These are phyloP conservation scores for Aspergillus candidus DNA, from an alignment of 2,329 filamentous ascomycete genomes.

Conservation along the genomic window DNA sequence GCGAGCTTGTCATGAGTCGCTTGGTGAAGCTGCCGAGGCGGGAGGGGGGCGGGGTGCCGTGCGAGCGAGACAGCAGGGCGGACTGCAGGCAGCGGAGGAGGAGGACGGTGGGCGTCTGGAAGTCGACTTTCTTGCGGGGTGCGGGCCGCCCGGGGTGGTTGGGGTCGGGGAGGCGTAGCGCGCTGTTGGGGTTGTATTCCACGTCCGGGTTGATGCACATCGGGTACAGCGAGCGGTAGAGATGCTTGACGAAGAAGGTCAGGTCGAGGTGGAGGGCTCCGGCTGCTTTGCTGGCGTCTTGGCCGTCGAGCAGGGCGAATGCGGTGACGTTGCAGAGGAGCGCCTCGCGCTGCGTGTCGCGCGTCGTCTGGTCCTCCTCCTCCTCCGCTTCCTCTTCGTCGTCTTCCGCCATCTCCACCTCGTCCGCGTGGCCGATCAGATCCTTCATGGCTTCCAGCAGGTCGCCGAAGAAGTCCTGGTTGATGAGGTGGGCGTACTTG, in stretches of 20 bases:
- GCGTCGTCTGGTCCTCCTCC: constrained; percentile 37
- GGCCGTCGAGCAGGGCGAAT: constrained; percentile 89
- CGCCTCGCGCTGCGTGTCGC: constrained; percentile 77
- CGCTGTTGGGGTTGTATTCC: constrained; percentile 68
- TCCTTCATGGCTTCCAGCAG: constrained; percentile 91
- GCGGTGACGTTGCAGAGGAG: constrained; percentile 94
- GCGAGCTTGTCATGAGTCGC: constrained; percentile 71
- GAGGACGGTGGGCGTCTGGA: constrained; percentile 89
- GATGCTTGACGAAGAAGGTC: constrained; percentile 88
- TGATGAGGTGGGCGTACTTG: constrained; percentile 93
- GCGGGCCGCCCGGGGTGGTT: constrained; percentile 41
- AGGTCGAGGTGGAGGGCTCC: constrained; percentile 80
- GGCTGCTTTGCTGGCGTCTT: constrained; percentile 82
- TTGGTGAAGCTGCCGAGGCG: constrained; percentile 91
- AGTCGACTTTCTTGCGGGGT: constrained; percentile 70
- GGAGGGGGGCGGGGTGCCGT: constrained; percentile 68
- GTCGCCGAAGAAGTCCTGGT: constrained; percentile 98
- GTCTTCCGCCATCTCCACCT: constrained; percentile 38
- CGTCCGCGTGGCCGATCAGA: constrained; percentile 69
- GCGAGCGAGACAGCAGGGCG: constrained; percentile 71
- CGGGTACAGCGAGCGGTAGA: constrained; percentile 77
- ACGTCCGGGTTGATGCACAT: constrained; percentile 78
- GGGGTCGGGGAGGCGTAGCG: constrained; percentile 64
- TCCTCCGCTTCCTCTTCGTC: constrained; percentile 40
- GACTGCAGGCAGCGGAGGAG: constrained; percentile 80